Percentiles rank a stretch among this genome's conserved stretches.
phyloP scores from a whole-genome alignment of 2,329 filamentous ascomycete species.

The Ambrosiella cleistominuta region DNA sequence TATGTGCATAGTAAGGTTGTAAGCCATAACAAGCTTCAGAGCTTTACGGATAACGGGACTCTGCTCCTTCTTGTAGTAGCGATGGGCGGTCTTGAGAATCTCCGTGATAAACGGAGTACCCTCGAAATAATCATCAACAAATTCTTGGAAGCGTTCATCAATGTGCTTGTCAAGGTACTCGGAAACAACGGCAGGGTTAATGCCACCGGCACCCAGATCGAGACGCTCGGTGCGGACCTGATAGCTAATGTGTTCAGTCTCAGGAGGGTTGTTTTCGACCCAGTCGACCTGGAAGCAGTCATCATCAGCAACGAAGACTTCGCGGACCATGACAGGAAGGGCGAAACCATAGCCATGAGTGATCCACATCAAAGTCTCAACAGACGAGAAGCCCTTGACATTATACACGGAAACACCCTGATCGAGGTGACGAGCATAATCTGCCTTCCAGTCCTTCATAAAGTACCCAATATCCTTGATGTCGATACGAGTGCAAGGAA shows the following conservation, averaged over 20 bases:
- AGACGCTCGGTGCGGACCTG: slow-evolving; percentile 77
- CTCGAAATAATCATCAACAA: slow-evolving; percentile 91
- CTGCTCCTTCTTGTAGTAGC: slow-evolving; percentile 78
- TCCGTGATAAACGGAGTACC: slow-evolving; percentile 89
- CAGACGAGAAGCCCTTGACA: slow-evolving; percentile 65
- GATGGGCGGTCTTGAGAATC: slow-evolving; percentile 89
- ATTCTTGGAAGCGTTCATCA: slow-evolving; percentile 77
- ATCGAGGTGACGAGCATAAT: slow-evolving; percentile 80
- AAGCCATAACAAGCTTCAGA: slow-evolving; percentile 82
- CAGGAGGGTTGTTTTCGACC: slow-evolving; percentile 58
- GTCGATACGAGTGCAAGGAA: slow-evolving; percentile 91
- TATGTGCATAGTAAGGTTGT: slow-evolving; percentile 87
- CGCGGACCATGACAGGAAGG: slow-evolving; percentile 79
- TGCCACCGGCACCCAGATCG: slow-evolving; percentile 74
- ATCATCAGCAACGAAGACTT: slow-evolving; percentile 82
- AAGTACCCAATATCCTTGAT: slow-evolving; percentile 98
- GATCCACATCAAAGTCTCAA: slow-evolving; percentile 65
- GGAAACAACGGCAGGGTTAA: slow-evolving; percentile 62
- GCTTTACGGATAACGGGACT: slow-evolving; percentile 85
- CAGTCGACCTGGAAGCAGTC: slow-evolving; percentile 88
- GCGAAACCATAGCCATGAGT: slow-evolving; percentile 92
- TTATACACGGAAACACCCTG: slow-evolving; percentile 83
- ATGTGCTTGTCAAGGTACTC: slow-evolving; percentile 94
- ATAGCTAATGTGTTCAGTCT: slow-evolving; percentile 54
- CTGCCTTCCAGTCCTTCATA: slow-evolving; percentile 98